Conservation (phyloP, 441 rosid species). For the Erodium texanum region DNA sequence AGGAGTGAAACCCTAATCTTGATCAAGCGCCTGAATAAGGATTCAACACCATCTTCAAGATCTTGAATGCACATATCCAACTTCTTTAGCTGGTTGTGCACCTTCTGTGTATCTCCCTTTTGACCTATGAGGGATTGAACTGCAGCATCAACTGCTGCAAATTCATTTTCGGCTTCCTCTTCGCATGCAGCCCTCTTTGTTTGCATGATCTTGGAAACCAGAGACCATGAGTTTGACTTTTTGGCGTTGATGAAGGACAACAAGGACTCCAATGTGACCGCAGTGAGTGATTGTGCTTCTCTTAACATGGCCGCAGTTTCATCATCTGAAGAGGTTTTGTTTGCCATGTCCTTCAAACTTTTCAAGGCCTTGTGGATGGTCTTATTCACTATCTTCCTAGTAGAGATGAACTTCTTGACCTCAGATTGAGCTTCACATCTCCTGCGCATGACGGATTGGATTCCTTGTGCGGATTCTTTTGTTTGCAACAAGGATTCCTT, state of each 20-base stretch:
- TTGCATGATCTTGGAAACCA: slow-evolving; percentile 32
- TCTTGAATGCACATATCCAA: slow-evolving; percentile 34
- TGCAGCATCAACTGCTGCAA: slow-evolving; percentile 23
- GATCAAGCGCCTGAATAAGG: slow-evolving; percentile 31
- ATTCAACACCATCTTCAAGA: slow-evolving; percentile 33
- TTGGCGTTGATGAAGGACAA: slow-evolving; percentile 26
- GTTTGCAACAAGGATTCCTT: slow-evolving; percentile 30
- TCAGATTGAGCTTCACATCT: slow-evolving; percentile 23
- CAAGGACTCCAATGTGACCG: slow-evolving; percentile 26
- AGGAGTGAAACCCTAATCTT: slow-evolving; percentile 43
- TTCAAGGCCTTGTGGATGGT: slow-evolving; percentile 23
- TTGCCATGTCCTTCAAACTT: slow-evolving; percentile 20
- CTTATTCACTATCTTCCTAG: slow-evolving; percentile 28
- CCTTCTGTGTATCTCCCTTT: slow-evolving; percentile 18
- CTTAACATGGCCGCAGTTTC: slow-evolving; percentile 11
- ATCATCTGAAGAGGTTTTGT: slow-evolving; percentile 2
- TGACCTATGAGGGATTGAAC: slow-evolving; percentile 11
- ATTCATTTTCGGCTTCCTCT: slow-evolving; percentile 20
- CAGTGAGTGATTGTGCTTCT: slow-evolving; percentile 26
- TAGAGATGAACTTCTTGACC: slow-evolving; percentile 22
- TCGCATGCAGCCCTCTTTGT: slow-evolving; percentile 19
- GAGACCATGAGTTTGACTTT: slow-evolving; percentile 17
- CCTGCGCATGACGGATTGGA: slow-evolving; percentile 27
- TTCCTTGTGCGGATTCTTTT: slow-evolving; percentile 20
- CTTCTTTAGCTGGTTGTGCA: slow-evolving; percentile 23